Percentiles rank a stretch among this genome's conserved stretches.
Conservation (phyloP, 139 green algal genomes). For the Volvox africanus region DNA sequence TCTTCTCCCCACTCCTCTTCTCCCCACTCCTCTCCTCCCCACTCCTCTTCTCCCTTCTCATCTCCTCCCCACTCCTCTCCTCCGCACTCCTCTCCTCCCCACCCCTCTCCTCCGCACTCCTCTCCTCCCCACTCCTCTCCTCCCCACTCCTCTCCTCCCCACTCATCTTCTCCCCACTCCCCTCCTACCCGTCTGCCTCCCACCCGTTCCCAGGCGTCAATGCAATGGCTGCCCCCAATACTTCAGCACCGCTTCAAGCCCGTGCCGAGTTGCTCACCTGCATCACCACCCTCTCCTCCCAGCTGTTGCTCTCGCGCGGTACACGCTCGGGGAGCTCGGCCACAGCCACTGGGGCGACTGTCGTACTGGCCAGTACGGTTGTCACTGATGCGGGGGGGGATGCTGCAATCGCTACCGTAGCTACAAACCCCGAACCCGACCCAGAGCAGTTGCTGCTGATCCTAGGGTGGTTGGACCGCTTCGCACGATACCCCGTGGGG, state of each 20-base stretch:
- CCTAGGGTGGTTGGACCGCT: constrained; percentile 75
- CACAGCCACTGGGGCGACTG: no score
- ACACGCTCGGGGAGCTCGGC: background rate
- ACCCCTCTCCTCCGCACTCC: background rate
- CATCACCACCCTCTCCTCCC: constrained; percentile 41
- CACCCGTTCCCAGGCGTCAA: constrained; percentile 64
- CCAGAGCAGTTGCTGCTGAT: constrained; percentile 48
- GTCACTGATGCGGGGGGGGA: no score
- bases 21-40: background rate
- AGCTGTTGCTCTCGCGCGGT: background rate
- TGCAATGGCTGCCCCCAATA: constrained; percentile 69
- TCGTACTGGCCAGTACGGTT: no score
- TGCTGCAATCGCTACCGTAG: background rate
- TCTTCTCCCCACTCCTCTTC: no score
- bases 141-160: background rate
- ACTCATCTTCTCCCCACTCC: background rate
- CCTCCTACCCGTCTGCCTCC: background rate
- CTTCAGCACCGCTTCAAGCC: constrained; percentile 68
- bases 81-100: background rate
- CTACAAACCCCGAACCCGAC: background rate
- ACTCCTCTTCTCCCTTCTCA: background rate
- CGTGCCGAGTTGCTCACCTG: constrained; percentile 68
- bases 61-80: no score
- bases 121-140: background rate
- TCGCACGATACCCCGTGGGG: constrained; percentile 76